Percentiles rank a stretch among this genome's conserved stretches.
phyloP scores from a whole-genome alignment of 2,329 filamentous ascomycete species.

The Talaromyces sp. region DNA sequence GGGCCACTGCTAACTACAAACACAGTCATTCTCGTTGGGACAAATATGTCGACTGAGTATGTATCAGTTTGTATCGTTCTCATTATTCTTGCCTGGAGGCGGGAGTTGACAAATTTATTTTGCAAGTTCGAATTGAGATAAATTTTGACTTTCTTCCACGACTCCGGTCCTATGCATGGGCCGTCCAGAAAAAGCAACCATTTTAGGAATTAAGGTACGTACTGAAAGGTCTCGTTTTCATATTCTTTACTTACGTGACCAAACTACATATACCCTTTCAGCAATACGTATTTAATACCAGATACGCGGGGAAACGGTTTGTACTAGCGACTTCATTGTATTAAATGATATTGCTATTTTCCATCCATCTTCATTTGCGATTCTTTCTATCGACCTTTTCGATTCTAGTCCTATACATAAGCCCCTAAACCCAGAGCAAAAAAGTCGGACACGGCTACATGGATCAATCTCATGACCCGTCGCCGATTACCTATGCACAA shows the following conservation, averaged over 20 bases:
- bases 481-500: too few relatives aligned
- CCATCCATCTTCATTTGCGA: too few relatives aligned
- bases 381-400: too few relatives aligned
- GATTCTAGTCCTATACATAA: too few relatives aligned
- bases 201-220: not conserved
- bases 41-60: not conserved
- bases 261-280: not conserved
- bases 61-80: not conserved
- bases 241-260: not conserved
- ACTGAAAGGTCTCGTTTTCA: not conserved
- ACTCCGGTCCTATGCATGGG: not conserved
- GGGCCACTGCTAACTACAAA: not conserved
- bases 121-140: not conserved
- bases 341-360: too few relatives aligned
- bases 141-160: not conserved
- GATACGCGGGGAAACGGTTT: not conserved
- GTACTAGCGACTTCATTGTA: not conserved
- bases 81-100: not conserved
- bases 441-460: too few relatives aligned
- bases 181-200: not conserved
- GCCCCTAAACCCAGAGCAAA: too few relatives aligned
- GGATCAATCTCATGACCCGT: too few relatives aligned
- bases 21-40: not conserved
- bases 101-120: not conserved
- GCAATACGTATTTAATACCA: not conserved